Evolutionary conservation across 768 basidiomycete species (phyloP), one percentile per base, ranked within the genome.

Genomic region (Suillus bovinus): DNA sequence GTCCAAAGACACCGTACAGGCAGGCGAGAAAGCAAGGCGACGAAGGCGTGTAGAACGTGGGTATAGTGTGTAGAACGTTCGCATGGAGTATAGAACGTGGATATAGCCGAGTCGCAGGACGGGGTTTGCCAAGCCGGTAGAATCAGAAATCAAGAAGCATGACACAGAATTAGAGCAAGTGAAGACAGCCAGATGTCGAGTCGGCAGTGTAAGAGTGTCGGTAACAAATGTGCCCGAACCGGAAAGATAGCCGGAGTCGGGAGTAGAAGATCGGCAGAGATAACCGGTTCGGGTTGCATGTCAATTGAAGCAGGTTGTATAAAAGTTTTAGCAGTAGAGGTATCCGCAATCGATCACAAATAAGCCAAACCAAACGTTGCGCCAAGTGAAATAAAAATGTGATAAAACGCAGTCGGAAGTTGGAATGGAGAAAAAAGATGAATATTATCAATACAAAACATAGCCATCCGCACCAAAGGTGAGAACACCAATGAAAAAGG

Each of bases 11-110:
- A 9, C 33, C 34, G 16, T 55, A 38, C 16, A 5, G 17, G 54
- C 36, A 65, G 66, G 71, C 27, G 59, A 9, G 62, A 61, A 63
- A 62, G 34, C 67, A 71, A 66, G 60, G 27, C 42, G 29, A 59
- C 63, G 29, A 50, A 56, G 31, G 50, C 50, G 58, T 33, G 34
- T 50, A 36, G 29, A 59, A 36, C 31, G 29, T 31, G 33, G 13
- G 7, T 52, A 31, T 31, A 34, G 50, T 29, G 58, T 33, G 34
- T 50, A 36, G 29, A 59, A n/a, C n/a, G n/a, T n/a, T n/a, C n/a
- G 7, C 31, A 31, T 31, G 10, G 50, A 29, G 58, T 33, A 24
- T 50, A 36, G 29, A 59, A 36, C 31, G 29, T 31, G 44, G 11
- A 4, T 52, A 31, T 31, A 31, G 29, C 29, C 29, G 29, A 10